Evolutionary conservation across 2,329 filamentous ascomycete genomes (phyloP), one percentile per base, ranked within the genome.

Genomic region (Thielaviopsis ethacetica): DNA sequence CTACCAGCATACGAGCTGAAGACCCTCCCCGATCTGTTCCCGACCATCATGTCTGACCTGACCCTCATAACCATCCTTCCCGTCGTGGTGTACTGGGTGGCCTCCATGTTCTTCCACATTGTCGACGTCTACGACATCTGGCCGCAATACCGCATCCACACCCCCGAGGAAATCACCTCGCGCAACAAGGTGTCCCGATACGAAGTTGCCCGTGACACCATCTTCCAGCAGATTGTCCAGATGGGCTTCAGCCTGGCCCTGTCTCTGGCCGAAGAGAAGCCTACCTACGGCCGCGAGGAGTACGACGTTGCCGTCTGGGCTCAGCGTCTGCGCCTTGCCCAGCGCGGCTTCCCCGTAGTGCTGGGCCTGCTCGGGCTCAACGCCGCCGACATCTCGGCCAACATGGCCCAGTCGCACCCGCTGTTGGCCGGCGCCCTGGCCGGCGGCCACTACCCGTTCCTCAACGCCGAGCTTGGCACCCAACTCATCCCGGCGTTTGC

Each of bases 281-380:
- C 91, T 63, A 82, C 83, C 66, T 77, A 77, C 49, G 93, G 93
- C 56, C 87, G 80, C 71, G 86, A 91, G 66, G 80, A 87, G 24
- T 90, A 95, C 69, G 88, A 97, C 68, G 77, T 97, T 24, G 87
- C 90, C 27, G 83, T 91, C 64, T 97, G 91, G 88, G 91, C 90
- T 21, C 86, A 84, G 63, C 82, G 90, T 67, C 75, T 96, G 61
- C 82, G 91, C 54, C 71, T 93, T 59, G 82, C 83, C 21, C 89
- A 96, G 72, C 80, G 84, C 66, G 82, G 80, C n/a, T 73, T 97
- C 55, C 91, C 91, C 0, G 72, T 77, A 27, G 63, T 91, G 41
- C 76, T 97, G 44, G 79, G 81, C 41, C 66, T 86, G 2, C 65
- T 93, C 53, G 91, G 91, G 12, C 71, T 97, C 62, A 87, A 96